Base-by-base conservation (phyloP, 176 grass and related monocot genomes). In the Oryza australiensis region DNA sequence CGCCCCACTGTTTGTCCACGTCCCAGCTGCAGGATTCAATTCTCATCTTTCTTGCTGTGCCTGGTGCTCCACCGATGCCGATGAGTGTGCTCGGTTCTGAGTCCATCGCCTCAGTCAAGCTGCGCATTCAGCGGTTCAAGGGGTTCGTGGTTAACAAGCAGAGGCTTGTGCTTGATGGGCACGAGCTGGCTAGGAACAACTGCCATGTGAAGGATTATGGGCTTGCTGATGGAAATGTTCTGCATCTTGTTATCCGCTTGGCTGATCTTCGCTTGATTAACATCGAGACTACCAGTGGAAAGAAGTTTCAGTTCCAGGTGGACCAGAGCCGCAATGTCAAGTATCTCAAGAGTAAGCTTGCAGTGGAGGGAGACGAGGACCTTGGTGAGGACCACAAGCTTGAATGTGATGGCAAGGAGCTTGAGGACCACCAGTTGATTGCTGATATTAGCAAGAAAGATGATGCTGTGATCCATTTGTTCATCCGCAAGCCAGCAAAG, bases 71-170 rank as follows among this genome's bases (percentile, higher is more conserved):
- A 0, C 82, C 67, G 9, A 89, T 93, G 73, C 94, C 91, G 3
- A 89, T 91, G 79, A 85, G 76, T 23, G 84, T 97, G 29, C 68
- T 93, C 59, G 94, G 87, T 34, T 62, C 80, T 0, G 94, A 97
- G 23, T 97, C 94, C 42, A 89, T 97, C 23, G 91, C 88, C 43
- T 91, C 86, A 0, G 94, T 97, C 28, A 97, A 97, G 91, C 86
- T 93, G 75, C 88, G 83, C 60, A 91, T 97, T 86, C 91, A 97
- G 86, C 76, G 70, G 48, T 90, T 70, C 74, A 90, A 86, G 64
- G 93, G 93, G 12, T 97, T 97, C 63, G 80, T 87, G 16, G 77
- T 91, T 32, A 89, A 85, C 11, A 97, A 91, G 42, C 94, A 89
- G 83, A 83, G 91, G 64, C 85, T 97, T 2, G 88, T 97, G 22